Evolutionary conservation across 2,329 filamentous ascomycete species (phyloP).

Genomic region (Mycosphaerella arachidis): DNA sequence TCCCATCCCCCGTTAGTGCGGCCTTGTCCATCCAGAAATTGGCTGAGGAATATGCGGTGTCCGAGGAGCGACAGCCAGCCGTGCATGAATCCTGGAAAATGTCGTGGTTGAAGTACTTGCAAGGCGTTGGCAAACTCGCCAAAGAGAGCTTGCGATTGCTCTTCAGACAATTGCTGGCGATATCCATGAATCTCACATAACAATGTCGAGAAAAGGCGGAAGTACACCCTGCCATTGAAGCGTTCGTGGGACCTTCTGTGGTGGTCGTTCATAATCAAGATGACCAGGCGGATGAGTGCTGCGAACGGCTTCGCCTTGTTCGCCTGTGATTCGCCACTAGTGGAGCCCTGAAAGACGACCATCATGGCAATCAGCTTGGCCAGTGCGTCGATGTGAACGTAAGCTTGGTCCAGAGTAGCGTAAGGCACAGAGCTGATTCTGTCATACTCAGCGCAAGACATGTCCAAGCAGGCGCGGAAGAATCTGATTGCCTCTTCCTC

Average conservation of each 20-base stretch:
- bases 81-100: conserved; percentile 78
- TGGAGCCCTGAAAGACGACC: conserved; percentile 65
- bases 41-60: conserved; percentile 79
- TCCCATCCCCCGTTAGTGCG: conserved; percentile 60
- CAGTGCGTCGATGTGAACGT: conserved; percentile 70
- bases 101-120: conserved; percentile 66
- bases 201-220: conserved; percentile 79
- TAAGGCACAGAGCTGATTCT: conserved; percentile 57
- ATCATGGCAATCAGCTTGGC: conserved; percentile 74
- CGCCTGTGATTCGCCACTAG: conserved; percentile 54
- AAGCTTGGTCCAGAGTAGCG: conserved; percentile 57
- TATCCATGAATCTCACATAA: conserved; percentile 62
- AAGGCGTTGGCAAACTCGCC: conserved; percentile 68
- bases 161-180: conserved; percentile 21
- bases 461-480: conserved; percentile 74
- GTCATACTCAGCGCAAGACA: conserved; percentile 74
- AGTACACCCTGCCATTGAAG: conserved; percentile 87
- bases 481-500: conserved; percentile 76
- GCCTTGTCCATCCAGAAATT: conserved; percentile 56
- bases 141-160: conserved; percentile 56
- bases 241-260: conserved; percentile 73
- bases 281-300: conserved; percentile 69
- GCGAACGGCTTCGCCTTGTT: conserved; percentile 69
- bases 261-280: conserved; percentile 80
- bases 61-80: conserved; percentile 78